These are phyloP conservation scores for Starmerella stigmatis DNA, from an alignment of 805 yeast genomes.

Conservation along the genomic window DNA sequence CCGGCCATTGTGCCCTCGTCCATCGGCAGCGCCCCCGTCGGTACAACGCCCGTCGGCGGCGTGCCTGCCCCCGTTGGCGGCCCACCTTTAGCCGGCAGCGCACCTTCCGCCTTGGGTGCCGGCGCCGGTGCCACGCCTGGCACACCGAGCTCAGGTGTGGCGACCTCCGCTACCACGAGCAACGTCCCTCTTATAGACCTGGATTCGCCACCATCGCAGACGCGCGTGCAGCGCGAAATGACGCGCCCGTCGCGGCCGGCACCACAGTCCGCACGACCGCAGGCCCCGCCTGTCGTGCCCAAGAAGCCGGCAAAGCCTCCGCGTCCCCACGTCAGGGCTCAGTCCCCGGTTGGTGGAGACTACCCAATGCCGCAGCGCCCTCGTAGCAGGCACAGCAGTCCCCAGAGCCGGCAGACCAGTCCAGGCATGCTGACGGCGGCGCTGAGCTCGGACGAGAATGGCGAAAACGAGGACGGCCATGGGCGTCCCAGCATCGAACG, in stretches of 20 bases:
- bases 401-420: background rate
- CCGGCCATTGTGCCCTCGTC: background rate
- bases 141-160: background rate
- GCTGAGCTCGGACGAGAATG: background rate
- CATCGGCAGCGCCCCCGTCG: background rate
- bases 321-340: background rate
- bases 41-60: background rate
- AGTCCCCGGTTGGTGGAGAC: background rate
- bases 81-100: background rate
- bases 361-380: constrained; percentile 10
- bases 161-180: background rate
- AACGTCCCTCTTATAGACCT: constrained; percentile 3
- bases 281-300: constrained; percentile 1
- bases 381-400: too few species aligned
- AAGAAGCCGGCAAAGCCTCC: constrained; percentile 1
- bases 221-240: constrained; percentile 3
- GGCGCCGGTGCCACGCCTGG: background rate
- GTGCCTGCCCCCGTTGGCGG: background rate
- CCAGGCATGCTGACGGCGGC: background rate
- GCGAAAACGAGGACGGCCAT: constrained; percentile 6
- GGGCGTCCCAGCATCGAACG: too few species aligned
- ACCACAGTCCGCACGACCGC: background rate
- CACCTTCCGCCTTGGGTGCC: background rate
- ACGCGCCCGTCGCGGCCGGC: background rate
- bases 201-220: constrained; percentile 2